Conservation (phyloP, 225 moss, liverwort and hornwort species). For the Sphagnum contortum region DNA sequence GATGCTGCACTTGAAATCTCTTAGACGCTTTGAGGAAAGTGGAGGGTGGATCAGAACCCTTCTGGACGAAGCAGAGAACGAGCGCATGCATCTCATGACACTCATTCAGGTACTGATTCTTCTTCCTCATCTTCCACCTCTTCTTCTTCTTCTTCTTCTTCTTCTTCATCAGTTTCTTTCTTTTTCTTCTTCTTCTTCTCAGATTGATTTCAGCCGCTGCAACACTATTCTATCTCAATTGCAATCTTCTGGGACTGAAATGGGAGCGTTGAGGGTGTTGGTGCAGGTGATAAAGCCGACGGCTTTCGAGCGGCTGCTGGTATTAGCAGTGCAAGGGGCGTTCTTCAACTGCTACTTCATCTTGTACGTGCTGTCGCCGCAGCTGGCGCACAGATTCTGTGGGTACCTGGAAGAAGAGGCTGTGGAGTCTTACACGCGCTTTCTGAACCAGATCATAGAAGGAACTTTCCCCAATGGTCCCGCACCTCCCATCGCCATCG, state of each 20-base stretch:
- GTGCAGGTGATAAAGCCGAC: constrained; percentile 62
- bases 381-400: constrained; percentile 62
- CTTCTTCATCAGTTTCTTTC: no score
- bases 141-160: no score
- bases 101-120: constrained; percentile 19
- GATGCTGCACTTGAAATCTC: constrained; percentile 64
- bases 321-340: constrained; percentile 56
- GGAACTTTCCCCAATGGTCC: constrained; percentile 1
- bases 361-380: constrained; percentile 52
- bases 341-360: constrained; percentile 84
- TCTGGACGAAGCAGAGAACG: constrained; percentile 91
- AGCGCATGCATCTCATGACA: constrained; percentile 97
- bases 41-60: constrained; percentile 96
- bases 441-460: not conserved
- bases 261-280: no score
- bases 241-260: no score
- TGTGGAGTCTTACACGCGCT: constrained; percentile 30
- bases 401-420: constrained; percentile 95
- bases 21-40: constrained; percentile 65
- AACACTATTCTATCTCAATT: no score
- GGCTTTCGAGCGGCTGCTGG: constrained; percentile 68
- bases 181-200: no score
- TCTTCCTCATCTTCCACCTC: no score
- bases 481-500: constrained; percentile 6
- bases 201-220: no score